Base-by-base conservation (phyloP, 2,329 filamentous ascomycete genomes). In the Pseudonectria buxi region DNA sequence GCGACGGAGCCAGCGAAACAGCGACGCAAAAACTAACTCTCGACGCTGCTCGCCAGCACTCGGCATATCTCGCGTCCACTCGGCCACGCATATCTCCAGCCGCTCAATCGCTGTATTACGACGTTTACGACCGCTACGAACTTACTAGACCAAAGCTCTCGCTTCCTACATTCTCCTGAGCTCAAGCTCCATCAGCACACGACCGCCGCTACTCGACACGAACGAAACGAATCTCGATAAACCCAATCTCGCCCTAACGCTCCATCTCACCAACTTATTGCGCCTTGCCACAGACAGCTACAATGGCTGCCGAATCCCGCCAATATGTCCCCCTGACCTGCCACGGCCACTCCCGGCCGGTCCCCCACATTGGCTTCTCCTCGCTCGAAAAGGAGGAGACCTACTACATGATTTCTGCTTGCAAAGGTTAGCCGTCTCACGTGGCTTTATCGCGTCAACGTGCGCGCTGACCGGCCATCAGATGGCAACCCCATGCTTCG, bases 401-500 rank as follows among this genome's bases (percentile, higher is more conserved):
- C 46, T 95, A 92, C 64, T 95, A 92, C 61, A 73, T 95, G 56
- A 89, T 95, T 46, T 95, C 89, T 16, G 88, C 89, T 47, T 92
- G 87, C 71, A 94, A 94, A 72, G 83, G 83, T 86, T 53, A 36
- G 59, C 37, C 30, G 29, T 28, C 34, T 43, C 27, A 5, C 14
- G 28, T 41, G 24, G 26, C 36, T 29, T 40, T 44, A 26, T 29
- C 26, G 29, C 24, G 35, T 31, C 35, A 22, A 22, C 18, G 28
- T 28, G 33, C 37, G 37, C 40, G 41, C 49, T 58, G 37, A 59
- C 44, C 22, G 27, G 32, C 11, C 40, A 40, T 36, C 61, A 89
- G 92, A 98, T 70, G 90, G 90, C 56, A 96, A 96, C 60, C 92
- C 92, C 33, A 96, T 96, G 89, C 83, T 98, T 51, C 86, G 92